Evolutionary conservation across 2,329 filamentous ascomycete genomes (phyloP), one percentile per base, ranked within the genome.

Genomic region (Dothideomycetes sp.): DNA sequence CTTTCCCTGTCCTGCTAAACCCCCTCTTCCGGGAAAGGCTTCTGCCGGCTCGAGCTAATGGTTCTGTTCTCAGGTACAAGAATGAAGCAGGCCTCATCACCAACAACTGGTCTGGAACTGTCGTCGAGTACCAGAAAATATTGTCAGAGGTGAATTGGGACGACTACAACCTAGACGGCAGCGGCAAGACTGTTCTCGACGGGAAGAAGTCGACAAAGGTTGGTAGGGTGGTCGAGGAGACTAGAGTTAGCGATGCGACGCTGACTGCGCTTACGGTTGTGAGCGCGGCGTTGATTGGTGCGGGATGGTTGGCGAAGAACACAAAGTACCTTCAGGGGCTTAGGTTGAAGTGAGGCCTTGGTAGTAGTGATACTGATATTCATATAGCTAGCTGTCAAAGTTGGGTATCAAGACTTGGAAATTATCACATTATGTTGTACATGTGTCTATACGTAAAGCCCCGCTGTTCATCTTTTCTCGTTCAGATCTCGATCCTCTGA

Each of bases 61-160:
- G n/a, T n/a, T n/a, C n/a, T n/a, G n/a, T n/a, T n/a, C n/a, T n/a
- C 22, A 27, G 22, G 22, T 41, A 41, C 15, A 76, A 75, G 57
- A 69, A 64, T 16, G 61, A 62, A 0, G 62, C 66, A 0, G 72
- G 72, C 0, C 46, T 62, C 30, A 73, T 77, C 46, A 75, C 70
- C 4, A 75, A 76, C 43, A 77, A 77, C 48, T 77, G 72, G 64
- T 54, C 46, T 9, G 41, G 69, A 1, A 73, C 65, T 0, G 74
- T 72, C 4, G 49, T 77, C 0, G 64, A 71, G 34, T 78, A 77
- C 50, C 73, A 77, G 54, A 59, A 68, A 36, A 45, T 59, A 44
- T 45, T 68, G 37, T 50, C 54, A 7, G 54, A 53, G 12, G 62
- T 73, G 0, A 45, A 64, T 16, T 69, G 63, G 58, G 57, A 57